phyloP scores from a whole-genome alignment of 306 rosid species.

The Corylus heterophylla region DNA sequence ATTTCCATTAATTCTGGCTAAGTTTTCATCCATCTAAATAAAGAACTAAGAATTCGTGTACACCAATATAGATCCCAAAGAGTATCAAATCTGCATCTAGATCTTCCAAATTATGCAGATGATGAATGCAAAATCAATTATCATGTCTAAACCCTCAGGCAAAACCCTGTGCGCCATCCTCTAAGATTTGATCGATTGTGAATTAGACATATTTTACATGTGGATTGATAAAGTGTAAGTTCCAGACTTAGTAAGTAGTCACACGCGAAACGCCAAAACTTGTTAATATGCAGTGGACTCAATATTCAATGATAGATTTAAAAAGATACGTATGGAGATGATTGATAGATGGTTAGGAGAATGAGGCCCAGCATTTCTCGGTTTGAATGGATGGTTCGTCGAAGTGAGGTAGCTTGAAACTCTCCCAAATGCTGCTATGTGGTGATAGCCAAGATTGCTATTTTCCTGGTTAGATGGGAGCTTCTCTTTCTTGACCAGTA shows the following conservation, averaged over 20 bases:
- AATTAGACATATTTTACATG: no score
- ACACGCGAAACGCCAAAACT: no score
- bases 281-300: no score
- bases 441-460: neutral
- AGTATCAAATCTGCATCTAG: neutral
- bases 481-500: neutral
- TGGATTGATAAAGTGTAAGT: no score
- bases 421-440: conserved; percentile 4
- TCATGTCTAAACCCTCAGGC: neutral
- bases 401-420: neutral
- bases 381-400: neutral
- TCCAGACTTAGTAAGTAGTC: no score
- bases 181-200: no score
- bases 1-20: neutral
- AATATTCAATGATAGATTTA: no score
- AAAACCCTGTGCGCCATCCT: no score
- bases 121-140: neutral
- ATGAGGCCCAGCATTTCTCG: no score
- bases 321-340: no score
- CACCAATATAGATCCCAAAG: neutral
- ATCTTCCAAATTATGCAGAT: neutral
- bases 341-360: no score
- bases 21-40: neutral
- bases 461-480: neutral
- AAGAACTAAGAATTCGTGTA: neutral